Percentiles rank a stretch among this genome's conserved stretches.
Evolutionary conservation across 257 asterid species (phyloP).

Genomic region (Solanum sitiens): DNA sequence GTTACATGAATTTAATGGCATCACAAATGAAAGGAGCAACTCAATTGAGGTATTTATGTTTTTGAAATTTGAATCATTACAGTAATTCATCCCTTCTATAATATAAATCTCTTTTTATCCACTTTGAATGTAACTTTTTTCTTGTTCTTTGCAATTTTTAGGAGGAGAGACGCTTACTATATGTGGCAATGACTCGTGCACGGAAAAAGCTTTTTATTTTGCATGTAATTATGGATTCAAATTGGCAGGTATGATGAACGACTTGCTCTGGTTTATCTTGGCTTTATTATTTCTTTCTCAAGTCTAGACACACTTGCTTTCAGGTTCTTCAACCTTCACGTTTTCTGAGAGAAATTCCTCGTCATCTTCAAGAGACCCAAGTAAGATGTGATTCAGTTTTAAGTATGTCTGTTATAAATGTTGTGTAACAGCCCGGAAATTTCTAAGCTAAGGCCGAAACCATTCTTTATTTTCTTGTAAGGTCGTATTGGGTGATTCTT

Average conservation of each 20-base stretch:
- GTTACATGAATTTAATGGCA: constrained; percentile 76
- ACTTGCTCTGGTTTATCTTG: neutral
- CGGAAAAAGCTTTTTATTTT: constrained; percentile 68
- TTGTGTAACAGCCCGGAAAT: neutral
- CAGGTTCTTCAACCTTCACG: constrained; percentile 97
- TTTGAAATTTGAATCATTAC: neutral
- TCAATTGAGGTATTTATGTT: constrained; percentile 59
- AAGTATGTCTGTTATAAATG: neutral
- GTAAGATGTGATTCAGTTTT: constrained; percentile 17
- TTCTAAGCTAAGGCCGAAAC: neutral
- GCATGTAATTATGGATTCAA: constrained; percentile 69
- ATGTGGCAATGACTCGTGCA: constrained; percentile 97
- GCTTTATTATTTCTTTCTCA: constrained; percentile 6
- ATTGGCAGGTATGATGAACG: constrained; percentile 78
- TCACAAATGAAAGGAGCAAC: constrained; percentile 41
- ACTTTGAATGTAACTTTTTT: neutral
- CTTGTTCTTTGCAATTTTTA: constrained; percentile 19
- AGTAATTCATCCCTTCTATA: neutral
- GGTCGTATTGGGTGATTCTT: neutral
- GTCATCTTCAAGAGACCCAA: constrained; percentile 56
- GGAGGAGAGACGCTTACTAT: constrained; percentile 93
- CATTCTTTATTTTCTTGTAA: neutral
- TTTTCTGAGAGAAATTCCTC: constrained; percentile 87
- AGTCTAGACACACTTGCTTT: constrained; percentile 14
- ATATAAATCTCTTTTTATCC: constrained; percentile 4